Conservation (phyloP, 75 land plant species). For the Selaginella tamariscina region DNA sequence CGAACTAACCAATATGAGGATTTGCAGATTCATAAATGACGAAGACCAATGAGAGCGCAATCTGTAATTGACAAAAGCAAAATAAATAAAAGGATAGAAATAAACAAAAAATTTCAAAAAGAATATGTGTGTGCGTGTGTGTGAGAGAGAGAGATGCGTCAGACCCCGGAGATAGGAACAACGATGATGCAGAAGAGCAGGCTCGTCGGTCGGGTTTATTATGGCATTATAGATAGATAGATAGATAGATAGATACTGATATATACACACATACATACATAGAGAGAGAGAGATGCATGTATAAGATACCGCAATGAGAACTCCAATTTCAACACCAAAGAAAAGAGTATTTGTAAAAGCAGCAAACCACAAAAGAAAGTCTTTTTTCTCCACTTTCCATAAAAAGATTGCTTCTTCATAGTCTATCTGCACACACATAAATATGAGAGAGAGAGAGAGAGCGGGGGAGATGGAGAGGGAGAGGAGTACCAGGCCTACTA, state of each 20-base stretch:
- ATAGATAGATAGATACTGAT: too few species aligned
- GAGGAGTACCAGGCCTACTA: slow-evolving; percentile 69
- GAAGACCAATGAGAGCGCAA: slow-evolving; percentile 85
- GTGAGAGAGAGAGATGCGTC: too few species aligned
- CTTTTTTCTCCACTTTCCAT: slow-evolving; percentile 83
- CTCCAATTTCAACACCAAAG: slow-evolving; percentile 92
- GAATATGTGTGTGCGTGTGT: too few species aligned
- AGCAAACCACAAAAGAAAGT: slow-evolving; percentile 77
- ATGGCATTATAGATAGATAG: too few species aligned
- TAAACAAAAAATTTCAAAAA: too few species aligned
- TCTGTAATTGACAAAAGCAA: slow-evolving; percentile 28
- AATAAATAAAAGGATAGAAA: slow-evolving; percentile 9
- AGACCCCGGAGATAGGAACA: too few species aligned
- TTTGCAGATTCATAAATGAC: slow-evolving; percentile 97
- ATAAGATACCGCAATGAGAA: slow-evolving; percentile 80
- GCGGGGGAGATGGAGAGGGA: background rate
- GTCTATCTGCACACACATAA: slow-evolving; percentile 50
- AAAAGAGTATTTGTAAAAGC: slow-evolving; percentile 54
- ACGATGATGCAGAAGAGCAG: too few species aligned
- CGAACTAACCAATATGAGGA: slow-evolving; percentile 88
- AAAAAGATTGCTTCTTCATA: slow-evolving; percentile 83
- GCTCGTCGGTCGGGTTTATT: too few species aligned
- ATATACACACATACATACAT: too few species aligned
- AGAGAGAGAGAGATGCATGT: too few species aligned
- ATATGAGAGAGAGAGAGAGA: background rate